Percentiles rank a stretch among this genome's conserved stretches.
phyloP scores from a whole-genome alignment of 2,329 filamentous ascomycete species.

The Huntiella abstrusa region DNA sequence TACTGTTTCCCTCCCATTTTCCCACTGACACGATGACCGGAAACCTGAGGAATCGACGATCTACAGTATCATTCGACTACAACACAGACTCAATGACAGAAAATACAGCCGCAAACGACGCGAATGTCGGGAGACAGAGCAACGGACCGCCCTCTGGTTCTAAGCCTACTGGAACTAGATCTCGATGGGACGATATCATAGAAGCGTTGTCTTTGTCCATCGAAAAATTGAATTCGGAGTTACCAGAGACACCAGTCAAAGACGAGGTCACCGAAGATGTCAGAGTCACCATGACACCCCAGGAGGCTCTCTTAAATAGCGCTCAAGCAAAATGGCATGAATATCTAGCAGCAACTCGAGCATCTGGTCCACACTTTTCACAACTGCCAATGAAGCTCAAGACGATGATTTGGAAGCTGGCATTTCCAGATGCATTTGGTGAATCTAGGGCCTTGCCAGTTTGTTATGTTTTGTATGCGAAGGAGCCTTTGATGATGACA shows the following conservation, averaged over 20 bases:
- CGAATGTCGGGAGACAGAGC: no score
- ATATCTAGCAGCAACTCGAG: not conserved
- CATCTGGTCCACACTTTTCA: constrained; percentile 1
- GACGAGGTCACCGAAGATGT: not conserved
- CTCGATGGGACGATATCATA: no score
- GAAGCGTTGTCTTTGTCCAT: not conserved
- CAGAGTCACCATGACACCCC: not conserved
- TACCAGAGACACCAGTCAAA: not conserved
- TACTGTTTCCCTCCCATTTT: no score
- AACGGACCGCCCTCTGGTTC: no score
- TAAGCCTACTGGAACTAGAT: no score
- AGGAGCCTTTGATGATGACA: not conserved
- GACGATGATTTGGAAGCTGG: constrained; percentile 6
- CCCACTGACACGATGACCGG: no score
- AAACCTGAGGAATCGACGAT: no score
- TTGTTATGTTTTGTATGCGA: not conserved
- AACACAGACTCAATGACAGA: no score
- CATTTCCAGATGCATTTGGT: constrained; percentile 3
- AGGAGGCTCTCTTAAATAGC: not conserved
- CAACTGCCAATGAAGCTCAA: constrained; percentile 3
- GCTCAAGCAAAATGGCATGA: constrained; percentile 3
- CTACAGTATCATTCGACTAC: no score
- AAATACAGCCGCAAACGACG: no score
- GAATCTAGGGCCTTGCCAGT: constrained; percentile 1
- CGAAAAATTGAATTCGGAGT: not conserved